Conservation (phyloP, 2,329 filamentous ascomycete genomes). For the Microdochium bolleyi region DNA sequence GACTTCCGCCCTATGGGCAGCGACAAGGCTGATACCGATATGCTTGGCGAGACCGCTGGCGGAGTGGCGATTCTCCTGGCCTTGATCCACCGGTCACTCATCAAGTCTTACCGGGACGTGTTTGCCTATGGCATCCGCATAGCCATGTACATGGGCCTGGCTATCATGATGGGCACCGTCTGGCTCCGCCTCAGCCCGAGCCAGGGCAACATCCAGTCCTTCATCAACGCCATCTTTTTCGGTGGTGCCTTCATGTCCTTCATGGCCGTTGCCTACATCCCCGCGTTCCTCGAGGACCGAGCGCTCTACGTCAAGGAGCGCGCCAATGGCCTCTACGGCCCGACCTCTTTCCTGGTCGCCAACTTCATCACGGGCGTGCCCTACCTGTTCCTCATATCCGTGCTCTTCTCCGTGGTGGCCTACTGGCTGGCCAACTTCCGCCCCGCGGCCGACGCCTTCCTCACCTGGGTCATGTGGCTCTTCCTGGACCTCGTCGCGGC, state of each 20-base stretch:
- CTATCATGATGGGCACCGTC: conserved; percentile 83
- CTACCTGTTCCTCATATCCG: conserved; percentile 69
- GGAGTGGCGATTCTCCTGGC: conserved; percentile 43
- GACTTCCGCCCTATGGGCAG: conserved; percentile 15
- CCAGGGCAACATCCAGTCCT: conserved; percentile 70
- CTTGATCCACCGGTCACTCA: conserved; percentile 68
- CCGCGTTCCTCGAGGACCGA: conserved; percentile 73
- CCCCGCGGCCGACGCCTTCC: conserved; percentile 57
- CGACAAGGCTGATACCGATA: conserved; percentile 6
- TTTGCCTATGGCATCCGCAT: conserved; percentile 78
- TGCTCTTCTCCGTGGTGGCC: conserved; percentile 66
- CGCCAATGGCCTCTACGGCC: conserved; percentile 72
- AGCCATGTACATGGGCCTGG: conserved; percentile 68
- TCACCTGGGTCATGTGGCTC: conserved; percentile 74
- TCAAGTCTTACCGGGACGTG: conserved; percentile 79
- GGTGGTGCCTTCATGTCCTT: conserved; percentile 70
- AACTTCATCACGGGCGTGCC: conserved; percentile 80
- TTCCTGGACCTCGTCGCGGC: conserved; percentile 79
- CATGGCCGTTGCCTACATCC: conserved; percentile 80
- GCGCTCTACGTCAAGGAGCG: conserved; percentile 68
- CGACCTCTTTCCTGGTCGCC: conserved; percentile 62
- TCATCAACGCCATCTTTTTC: conserved; percentile 77
- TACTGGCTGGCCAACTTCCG: conserved; percentile 79
- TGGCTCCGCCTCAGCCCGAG: conserved; percentile 64
- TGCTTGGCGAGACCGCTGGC: conserved; percentile 5